A percentile compares a stretch with the other conserved stretches of the same genome.
Evolutionary conservation across 371 early-diverging fungal species (phyloP).

Genomic region (Apophysomyces variabilis): DNA sequence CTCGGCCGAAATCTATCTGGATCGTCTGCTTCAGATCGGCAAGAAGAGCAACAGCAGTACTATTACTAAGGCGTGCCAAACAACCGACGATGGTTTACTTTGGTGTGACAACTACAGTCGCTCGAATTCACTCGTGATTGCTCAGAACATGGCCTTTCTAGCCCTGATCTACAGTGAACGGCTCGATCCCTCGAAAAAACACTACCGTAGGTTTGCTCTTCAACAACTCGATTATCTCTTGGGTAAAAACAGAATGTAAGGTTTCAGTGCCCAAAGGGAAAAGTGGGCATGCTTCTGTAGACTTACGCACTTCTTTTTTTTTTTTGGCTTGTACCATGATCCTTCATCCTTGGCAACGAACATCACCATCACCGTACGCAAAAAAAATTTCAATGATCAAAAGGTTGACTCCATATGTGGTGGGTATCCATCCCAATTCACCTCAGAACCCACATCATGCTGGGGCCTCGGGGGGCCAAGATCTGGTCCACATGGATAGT

Average conservation of each 20-base stretch:
- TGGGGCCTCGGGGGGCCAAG: constrained; percentile 62
- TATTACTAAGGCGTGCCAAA: constrained; percentile 46
- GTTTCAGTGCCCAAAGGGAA: too few relatives aligned
- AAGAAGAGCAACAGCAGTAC: background rate
- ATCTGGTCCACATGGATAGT: constrained; percentile 45
- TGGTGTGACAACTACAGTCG: constrained; percentile 58
- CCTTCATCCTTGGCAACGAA: too few relatives aligned
- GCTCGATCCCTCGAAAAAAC: constrained; percentile 30
- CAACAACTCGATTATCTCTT: constrained; percentile 61
- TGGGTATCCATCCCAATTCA: constrained; percentile 65
- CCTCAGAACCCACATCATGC: constrained; percentile 70
- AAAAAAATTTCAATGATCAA: too few relatives aligned
- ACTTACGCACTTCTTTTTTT: background rate
- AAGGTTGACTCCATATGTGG: constrained; percentile 57
- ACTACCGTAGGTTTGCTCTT: constrained; percentile 51
- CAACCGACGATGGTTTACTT: constrained; percentile 24
- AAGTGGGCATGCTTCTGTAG: too few relatives aligned
- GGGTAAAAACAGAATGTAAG: constrained; percentile 59
- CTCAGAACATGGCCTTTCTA: constrained; percentile 46
- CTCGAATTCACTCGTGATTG: constrained; percentile 54
- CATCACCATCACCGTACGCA: too few relatives aligned
- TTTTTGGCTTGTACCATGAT: constrained; percentile 15
- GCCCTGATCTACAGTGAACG: constrained; percentile 41
- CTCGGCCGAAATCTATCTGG: constrained; percentile 41
- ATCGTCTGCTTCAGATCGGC: constrained; percentile 25